These are phyloP conservation scores for Mortierella sp. DNA, from an alignment of 371 early-diverging fungal genomes.

Conservation along the genomic window DNA sequence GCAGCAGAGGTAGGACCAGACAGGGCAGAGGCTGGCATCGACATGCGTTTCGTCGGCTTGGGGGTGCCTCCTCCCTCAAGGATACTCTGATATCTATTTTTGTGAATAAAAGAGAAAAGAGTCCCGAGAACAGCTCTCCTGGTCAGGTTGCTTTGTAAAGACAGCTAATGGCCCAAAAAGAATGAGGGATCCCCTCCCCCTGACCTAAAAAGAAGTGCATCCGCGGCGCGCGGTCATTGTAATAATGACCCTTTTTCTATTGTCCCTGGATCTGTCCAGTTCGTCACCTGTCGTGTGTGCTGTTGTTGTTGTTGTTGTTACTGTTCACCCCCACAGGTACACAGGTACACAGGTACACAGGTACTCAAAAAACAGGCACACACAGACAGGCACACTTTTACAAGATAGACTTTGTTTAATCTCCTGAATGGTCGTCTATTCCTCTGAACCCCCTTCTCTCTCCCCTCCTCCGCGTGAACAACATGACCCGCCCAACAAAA, in stretches of 20 bases:
- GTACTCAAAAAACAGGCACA: too few species aligned
- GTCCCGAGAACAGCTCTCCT: neutral
- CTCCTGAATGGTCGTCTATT: neutral
- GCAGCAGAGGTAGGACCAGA: neutral
- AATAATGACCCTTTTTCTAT: neutral
- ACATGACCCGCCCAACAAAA: constrained; percentile 2
- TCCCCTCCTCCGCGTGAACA: constrained; percentile 1
- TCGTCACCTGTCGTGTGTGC: neutral
- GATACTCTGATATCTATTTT: constrained; percentile 55
- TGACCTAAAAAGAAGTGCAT: neutral
- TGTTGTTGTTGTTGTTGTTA: neutral
- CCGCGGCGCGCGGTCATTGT: neutral
- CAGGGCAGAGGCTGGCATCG: constrained; percentile 37
- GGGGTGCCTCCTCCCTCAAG: constrained; percentile 44
- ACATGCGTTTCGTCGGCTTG: constrained; percentile 54
- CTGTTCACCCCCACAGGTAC: neutral
- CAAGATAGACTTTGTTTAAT: neutral
- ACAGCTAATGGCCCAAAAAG: neutral
- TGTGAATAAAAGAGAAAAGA: neutral
- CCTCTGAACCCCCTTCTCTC: neutral
- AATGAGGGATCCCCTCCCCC: neutral
- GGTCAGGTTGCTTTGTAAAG: neutral
- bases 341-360: neutral
- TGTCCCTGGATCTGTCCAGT: neutral
- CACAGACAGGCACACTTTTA: neutral